Evolutionary conservation across 2,329 filamentous ascomycete genomes (phyloP).

Genomic region (Fusarium chlamydosporum): DNA sequence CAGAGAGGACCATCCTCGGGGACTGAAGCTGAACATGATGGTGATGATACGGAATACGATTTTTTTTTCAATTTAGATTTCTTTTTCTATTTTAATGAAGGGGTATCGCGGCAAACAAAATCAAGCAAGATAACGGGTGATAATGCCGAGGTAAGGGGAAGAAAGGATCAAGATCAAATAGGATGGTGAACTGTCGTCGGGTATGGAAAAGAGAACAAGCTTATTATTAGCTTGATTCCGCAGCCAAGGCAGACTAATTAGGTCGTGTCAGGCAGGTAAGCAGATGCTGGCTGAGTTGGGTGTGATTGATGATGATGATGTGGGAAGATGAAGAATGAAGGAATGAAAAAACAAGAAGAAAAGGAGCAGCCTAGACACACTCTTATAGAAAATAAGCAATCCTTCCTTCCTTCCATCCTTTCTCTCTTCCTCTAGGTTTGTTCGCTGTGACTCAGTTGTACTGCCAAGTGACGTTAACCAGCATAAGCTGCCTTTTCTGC

Average conservation of each 20-base stretch:
- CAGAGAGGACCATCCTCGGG: no score
- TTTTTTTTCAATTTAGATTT: no score
- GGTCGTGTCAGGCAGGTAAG: no score
- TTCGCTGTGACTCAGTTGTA: conserved; percentile 12
- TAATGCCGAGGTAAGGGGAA: no score
- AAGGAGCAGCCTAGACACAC: not conserved
- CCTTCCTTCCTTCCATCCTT: not conserved
- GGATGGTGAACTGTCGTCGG: no score
- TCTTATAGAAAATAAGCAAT: conserved; percentile 21
- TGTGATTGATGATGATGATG: not conserved
- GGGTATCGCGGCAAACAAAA: not conserved
- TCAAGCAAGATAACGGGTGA: no score
- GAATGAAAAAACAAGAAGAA: not conserved
- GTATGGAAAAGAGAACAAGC: no score
- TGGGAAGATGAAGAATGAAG: not conserved
- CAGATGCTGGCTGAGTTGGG: not conserved
- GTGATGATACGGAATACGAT: not conserved
- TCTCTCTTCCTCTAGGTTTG: not conserved
- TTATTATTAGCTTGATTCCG: no score
- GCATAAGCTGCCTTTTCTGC: conserved; percentile 10
- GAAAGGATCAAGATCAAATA: no score
- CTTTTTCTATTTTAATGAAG: not conserved
- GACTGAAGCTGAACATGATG: not conserved
- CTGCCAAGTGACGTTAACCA: not conserved
- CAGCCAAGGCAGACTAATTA: no score